A percentile compares a stretch with the other conserved stretches of the same genome.
Conservation (phyloP, 1,284 basidiomycete genomes). For the Vanrija sp. region DNA sequence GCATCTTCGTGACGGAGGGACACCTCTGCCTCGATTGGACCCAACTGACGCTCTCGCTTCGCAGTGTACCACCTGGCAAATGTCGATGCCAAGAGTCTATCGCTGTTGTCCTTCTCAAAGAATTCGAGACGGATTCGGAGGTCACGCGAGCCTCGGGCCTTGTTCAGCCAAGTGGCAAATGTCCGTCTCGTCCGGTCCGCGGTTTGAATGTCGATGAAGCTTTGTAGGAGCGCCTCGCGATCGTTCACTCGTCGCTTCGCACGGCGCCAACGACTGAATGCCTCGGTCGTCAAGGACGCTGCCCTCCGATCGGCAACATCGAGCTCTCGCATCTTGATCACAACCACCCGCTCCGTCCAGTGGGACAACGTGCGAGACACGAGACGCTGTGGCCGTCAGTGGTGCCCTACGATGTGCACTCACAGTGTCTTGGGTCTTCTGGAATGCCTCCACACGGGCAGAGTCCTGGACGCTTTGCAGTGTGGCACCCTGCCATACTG, state of each 20-base stretch:
- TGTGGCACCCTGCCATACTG: conserved; percentile 13
- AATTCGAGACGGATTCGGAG: conserved; percentile 18
- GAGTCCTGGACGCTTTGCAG: conserved; percentile 12
- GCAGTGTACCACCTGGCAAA: conserved; percentile 32
- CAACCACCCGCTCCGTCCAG: conserved; percentile 39
- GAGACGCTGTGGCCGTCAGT: conserved; percentile 7
- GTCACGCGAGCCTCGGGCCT: conserved; percentile 3
- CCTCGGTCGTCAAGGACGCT: conserved; percentile 7
- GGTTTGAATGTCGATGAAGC: conserved; percentile 24
- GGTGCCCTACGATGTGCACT: background rate
- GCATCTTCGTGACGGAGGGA: conserved; percentile 37
- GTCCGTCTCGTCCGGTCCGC: conserved; percentile 25
- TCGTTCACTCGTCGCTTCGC: conserved; percentile 12
- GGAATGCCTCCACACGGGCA: conserved; percentile 13
- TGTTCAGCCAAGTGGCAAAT: conserved; percentile 23
- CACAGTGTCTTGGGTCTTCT: conserved; percentile 17
- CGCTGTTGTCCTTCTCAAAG: conserved; percentile 17
- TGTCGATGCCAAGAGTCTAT: conserved; percentile 16
- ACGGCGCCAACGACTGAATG: conserved; percentile 21
- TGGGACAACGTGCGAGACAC: conserved; percentile 14
- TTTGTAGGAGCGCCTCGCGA: conserved; percentile 20
- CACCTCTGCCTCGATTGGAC: conserved; percentile 29
- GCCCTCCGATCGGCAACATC: conserved; percentile 29
- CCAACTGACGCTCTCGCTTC: conserved; percentile 29
- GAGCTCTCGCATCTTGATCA: conserved; percentile 40